Evolutionary conservation across 352 stramenopile genomes (phyloP).

Genomic region (Phytophthora palmivora): DNA sequence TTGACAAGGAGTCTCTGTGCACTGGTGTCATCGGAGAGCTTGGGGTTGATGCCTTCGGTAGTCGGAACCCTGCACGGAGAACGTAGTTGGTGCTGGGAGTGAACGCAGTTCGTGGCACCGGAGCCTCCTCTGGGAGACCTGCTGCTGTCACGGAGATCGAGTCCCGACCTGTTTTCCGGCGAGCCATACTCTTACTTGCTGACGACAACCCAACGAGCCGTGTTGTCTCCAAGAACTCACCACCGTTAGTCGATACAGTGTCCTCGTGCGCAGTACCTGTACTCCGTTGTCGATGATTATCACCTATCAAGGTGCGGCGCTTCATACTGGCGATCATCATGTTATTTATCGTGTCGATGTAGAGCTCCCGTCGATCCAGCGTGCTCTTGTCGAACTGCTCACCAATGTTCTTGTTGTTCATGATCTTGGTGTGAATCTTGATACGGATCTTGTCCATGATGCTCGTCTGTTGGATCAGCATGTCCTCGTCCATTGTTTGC

Average conservation of each 20-base stretch:
- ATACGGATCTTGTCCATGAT: conserved; percentile 81
- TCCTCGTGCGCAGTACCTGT: conserved; percentile 31
- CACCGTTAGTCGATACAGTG: conserved; percentile 12
- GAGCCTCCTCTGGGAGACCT: conserved; percentile 38
- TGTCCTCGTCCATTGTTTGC: conserved; percentile 59
- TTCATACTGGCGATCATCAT: conserved; percentile 80
- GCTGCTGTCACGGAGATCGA: conserved; percentile 41
- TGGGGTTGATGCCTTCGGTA: conserved; percentile 56
- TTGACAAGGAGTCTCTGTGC: conserved; percentile 30
- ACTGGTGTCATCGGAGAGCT: conserved; percentile 27
- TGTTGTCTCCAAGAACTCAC: conserved; percentile 62
- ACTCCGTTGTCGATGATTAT: conserved; percentile 19
- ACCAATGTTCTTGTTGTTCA: conserved; percentile 91
- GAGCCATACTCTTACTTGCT: conserved; percentile 17
- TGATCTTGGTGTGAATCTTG: conserved; percentile 87
- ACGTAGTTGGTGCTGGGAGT: conserved; percentile 51
- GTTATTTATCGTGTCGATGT: conserved; percentile 82
- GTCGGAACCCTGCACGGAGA: conserved; percentile 62
- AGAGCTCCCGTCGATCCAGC: conserved; percentile 79
- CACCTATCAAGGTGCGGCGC: conserved; percentile 59
- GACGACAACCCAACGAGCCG: conserved; percentile 38
- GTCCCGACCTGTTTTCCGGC: conserved; percentile 37
- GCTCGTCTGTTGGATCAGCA: conserved; percentile 63
- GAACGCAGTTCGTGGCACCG: conserved; percentile 40
- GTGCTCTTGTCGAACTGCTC: conserved; percentile 88